A percentile compares a stretch with the other conserved stretches of the same genome.
phyloP scores from a whole-genome alignment of 2,329 filamentous ascomycete genomes.

The Cryphonectria nitschkei region DNA sequence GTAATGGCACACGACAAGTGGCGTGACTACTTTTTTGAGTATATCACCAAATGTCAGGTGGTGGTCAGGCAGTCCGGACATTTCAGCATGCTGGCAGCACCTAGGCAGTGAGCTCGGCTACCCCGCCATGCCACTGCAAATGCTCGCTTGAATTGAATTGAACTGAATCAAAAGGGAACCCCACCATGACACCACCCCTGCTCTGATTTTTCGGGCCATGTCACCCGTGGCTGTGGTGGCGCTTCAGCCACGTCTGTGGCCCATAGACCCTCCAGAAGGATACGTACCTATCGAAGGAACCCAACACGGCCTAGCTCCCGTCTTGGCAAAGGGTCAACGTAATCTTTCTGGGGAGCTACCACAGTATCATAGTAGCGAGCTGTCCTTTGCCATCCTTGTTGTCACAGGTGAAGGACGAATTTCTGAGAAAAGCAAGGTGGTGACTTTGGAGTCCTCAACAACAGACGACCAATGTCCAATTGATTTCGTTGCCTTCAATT shows the following conservation, averaged over 20 bases:
- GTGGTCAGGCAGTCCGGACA: conserved; percentile 5
- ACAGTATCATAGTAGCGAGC: conserved; percentile 2
- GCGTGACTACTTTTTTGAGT: conserved; percentile 6
- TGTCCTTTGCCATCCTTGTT: conserved; percentile 21
- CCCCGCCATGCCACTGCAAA: conserved; percentile 24
- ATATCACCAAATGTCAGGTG: conserved; percentile 8
- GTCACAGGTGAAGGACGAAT: conserved; percentile 33
- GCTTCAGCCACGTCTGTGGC: background rate
- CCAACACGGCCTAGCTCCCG: conserved; percentile 26
- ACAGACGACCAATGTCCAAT: conserved; percentile 32
- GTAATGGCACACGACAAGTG: background rate
- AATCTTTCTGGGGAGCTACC: conserved; percentile 2
- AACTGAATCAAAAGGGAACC: conserved; percentile 11
- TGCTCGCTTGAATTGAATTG: conserved; percentile 22
- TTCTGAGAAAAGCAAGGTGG: conserved; percentile 25
- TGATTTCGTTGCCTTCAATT: conserved; percentile 23
- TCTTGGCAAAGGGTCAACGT: conserved; percentile 25
- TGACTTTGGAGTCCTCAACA: conserved; percentile 10
- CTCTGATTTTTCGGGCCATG: background rate
- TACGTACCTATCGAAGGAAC: background rate
- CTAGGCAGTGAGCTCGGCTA: conserved; percentile 11
- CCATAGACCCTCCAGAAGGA: background rate
- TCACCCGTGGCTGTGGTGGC: conserved; percentile 19
- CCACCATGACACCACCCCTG: conserved; percentile 15
- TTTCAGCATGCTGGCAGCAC: background rate